These are phyloP conservation scores for Geosmithia flava DNA, from an alignment of 2,329 filamentous ascomycete genomes.

Conservation along the genomic window DNA sequence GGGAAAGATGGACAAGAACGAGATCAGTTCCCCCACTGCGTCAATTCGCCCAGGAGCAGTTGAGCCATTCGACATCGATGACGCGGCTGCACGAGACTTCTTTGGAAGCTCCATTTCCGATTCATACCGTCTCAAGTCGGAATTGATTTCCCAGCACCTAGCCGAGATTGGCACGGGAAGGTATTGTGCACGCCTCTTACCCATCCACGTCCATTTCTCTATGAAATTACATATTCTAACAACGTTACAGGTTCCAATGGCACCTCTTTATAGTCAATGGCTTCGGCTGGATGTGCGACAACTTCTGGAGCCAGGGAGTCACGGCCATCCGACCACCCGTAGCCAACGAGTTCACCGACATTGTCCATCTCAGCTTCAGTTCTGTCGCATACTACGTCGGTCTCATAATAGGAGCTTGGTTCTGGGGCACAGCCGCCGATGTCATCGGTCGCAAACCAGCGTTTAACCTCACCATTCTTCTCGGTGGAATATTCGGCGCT, in stretches of 20 bases:
- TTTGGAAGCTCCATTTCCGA: slow-evolving; percentile 19
- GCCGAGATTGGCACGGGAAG: slow-evolving; percentile 18
- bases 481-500: slow-evolving; percentile 41
- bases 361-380: slow-evolving; percentile 17
- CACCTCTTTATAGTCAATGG: slow-evolving; percentile 31
- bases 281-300: slow-evolving; percentile 32
- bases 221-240: too few relatives aligned
- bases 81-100: slow-evolving; percentile 16
- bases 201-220: too few relatives aligned
- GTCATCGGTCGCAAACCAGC: slow-evolving; percentile 28
- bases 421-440: slow-evolving; percentile 29
- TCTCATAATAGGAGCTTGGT: slow-evolving; percentile 29
- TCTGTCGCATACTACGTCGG: slow-evolving; percentile 24
- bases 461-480: slow-evolving; percentile 30
- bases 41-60: background rate
- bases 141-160: slow-evolving; percentile 15
- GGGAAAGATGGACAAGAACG: background rate
- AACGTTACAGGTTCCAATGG: slow-evolving; percentile 21
- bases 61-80: background rate
- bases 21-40: background rate
- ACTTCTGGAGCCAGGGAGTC: slow-evolving; percentile 23
- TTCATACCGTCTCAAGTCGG: slow-evolving; percentile 18
- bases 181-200: too few relatives aligned
- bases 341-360: slow-evolving; percentile 19
- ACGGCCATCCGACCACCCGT: slow-evolving; percentile 18